phyloP scores from a whole-genome alignment of 2,329 filamentous ascomycete genomes.

The Microsporum audouinii region DNA sequence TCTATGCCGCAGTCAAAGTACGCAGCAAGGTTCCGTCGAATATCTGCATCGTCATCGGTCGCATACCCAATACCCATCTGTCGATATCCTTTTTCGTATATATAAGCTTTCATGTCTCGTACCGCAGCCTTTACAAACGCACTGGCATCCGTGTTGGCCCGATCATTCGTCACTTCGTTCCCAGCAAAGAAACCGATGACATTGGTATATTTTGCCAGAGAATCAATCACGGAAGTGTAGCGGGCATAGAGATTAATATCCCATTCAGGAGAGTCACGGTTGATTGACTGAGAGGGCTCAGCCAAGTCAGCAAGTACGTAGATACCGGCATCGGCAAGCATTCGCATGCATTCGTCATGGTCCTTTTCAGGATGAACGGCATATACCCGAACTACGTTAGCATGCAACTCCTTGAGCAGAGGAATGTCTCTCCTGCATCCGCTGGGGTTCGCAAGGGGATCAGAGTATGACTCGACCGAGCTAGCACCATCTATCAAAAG shows the following conservation, averaged over 20 bases:
- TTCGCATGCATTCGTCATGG: constrained; percentile 74
- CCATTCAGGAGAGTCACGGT: constrained; percentile 72
- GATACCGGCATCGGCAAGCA: constrained; percentile 75
- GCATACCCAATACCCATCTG: constrained; percentile 86
- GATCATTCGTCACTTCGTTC: constrained; percentile 88
- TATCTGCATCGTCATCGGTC: constrained; percentile 79
- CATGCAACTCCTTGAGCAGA: constrained; percentile 62
- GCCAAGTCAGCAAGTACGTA: constrained; percentile 89
- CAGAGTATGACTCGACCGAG: constrained; percentile 51
- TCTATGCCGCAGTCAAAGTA: constrained; percentile 78
- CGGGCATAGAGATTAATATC: constrained; percentile 63
- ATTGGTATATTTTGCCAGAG: constrained; percentile 73
- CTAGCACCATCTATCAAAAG: constrained; percentile 42
- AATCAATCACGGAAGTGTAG: constrained; percentile 76
- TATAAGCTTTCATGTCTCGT: constrained; percentile 90
- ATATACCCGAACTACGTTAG: constrained; percentile 92
- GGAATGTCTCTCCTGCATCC: constrained; percentile 78
- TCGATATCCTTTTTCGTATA: constrained; percentile 66
- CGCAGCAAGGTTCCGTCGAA: constrained; percentile 68
- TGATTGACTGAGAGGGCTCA: constrained; percentile 71
- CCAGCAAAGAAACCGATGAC: constrained; percentile 95
- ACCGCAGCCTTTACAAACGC: constrained; percentile 97
- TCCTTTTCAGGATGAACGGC: constrained; percentile 69
- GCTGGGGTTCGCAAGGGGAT: constrained; percentile 64
- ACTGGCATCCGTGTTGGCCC: constrained; percentile 77